Evolutionary conservation across 1,139 yeast species (phyloP).

Genomic region (Magnusiomyces fungicola): DNA sequence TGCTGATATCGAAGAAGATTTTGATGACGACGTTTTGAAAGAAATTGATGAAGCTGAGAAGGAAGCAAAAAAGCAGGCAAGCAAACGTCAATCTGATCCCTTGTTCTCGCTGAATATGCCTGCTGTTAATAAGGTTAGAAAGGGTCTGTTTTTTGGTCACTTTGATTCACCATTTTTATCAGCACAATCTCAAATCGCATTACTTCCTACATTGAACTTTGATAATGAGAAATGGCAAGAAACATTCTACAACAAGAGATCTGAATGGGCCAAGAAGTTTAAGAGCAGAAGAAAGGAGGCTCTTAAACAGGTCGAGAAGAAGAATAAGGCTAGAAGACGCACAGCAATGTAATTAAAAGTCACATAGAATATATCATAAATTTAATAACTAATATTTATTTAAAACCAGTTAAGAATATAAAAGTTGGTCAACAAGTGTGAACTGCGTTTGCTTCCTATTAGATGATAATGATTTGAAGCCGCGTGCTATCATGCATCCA

Average conservation of each 20-base stretch:
- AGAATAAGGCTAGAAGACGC: conserved; percentile 16
- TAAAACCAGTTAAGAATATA: no score
- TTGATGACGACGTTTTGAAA: conserved; percentile 11
- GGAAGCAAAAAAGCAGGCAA: conserved; percentile 27
- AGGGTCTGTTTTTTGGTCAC: conserved; percentile 77
- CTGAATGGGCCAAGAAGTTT: conserved; percentile 69
- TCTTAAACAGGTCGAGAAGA: conserved; percentile 48
- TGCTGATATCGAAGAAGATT: conserved; percentile 20
- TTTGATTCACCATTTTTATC: conserved; percentile 75
- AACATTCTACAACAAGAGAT: conserved; percentile 79
- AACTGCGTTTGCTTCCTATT: no score
- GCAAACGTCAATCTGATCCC: background rate
- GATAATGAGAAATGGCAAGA: conserved; percentile 54
- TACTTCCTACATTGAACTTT: conserved; percentile 34
- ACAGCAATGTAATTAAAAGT: conserved; percentile 8
- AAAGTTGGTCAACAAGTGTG: no score
- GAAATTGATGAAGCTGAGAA: conserved; percentile 18
- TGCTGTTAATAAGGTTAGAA: conserved; percentile 17
- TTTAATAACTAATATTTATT: no score
- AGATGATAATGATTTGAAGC: no score
- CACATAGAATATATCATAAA: background rate
- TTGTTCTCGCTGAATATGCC: background rate
- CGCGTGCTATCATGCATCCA: no score
- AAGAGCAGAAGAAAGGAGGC: conserved; percentile 72
- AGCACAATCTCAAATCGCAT: conserved; percentile 73